Evolutionary conservation across 208 protist species (phyloP), one percentile per base, ranked within the genome.

Genomic region (Leishmania martiniquensis): DNA sequence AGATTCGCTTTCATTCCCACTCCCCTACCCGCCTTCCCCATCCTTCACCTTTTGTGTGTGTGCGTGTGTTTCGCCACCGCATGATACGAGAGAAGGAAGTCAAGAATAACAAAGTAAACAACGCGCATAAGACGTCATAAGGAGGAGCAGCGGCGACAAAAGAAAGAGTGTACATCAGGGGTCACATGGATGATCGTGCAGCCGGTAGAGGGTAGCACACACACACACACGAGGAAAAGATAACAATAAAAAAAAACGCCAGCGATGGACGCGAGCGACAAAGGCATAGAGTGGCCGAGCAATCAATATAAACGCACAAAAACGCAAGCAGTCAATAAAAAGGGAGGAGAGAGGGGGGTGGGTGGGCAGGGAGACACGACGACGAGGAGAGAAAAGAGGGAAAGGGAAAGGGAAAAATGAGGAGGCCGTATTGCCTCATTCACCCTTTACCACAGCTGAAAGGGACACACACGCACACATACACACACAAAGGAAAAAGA

Each of bases 21-120:
- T 0, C 4, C 60, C 60, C 5, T 45, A 22, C 32, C 17, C 34
- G 7, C n/a, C 55, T 34, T 10, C 7, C 29, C 29, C 29, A 25
- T 1, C 57, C 29, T 37, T 63, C 13, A 15, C 52, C 13, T n/a
- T 57, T 10, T n/a, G 52, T 49, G 45, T 49, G 45, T 49, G 45
- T n/a, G 5, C 12, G 52, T 22, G 29, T 34, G 20, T 66, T 22
- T n/a, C 12, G 32, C 29, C 4, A 22, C 15, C 60, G 37, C 13
- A 2, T 44, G 37, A n/a, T 4, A 45, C 34, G 34, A 66, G 34
- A 66, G 37, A 45, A 66, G 2, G 60, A 75, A 22, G 4, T 62
- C 42, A 80, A 67, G 25, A 68, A 34, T 32, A 29, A 25, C 52
- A 17, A 66, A 44, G 32, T 47, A 52, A 34, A 69, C 66, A n/a